Percentiles rank a stretch among this genome's conserved stretches.
Evolutionary conservation across 2,329 filamentous ascomycete species (phyloP).

Genomic region (Pseudogymnoascus sp.): DNA sequence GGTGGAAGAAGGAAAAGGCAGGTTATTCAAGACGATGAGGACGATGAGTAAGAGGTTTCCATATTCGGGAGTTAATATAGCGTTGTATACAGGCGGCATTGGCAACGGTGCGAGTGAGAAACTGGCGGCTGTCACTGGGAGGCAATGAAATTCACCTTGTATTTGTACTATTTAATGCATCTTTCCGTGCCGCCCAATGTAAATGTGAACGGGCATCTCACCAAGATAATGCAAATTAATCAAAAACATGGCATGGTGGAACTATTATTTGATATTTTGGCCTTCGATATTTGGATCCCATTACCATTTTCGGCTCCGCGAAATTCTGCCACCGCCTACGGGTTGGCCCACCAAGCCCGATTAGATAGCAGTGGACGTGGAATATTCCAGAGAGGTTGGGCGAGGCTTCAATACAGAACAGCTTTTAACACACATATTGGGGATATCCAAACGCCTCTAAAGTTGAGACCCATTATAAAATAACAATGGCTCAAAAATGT

Average conservation of each 20-base stretch:
- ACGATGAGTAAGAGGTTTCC: constrained; percentile 30
- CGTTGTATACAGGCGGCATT: not conserved
- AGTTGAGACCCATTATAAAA: not conserved
- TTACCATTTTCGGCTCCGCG: not conserved
- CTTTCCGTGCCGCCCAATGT: not conserved
- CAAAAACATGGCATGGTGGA: not conserved
- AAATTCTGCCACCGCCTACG: constrained; percentile 8
- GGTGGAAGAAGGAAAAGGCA: constrained; percentile 43
- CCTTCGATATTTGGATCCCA: not conserved
- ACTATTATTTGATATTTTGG: not conserved
- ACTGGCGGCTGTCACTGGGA: not conserved
- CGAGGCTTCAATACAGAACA: not conserved
- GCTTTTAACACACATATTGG: not conserved
- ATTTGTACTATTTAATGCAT: not conserved
- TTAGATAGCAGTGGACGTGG: constrained; percentile 7
- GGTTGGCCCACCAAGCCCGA: not conserved
- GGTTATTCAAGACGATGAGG: constrained; percentile 55
- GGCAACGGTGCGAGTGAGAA: not conserved
- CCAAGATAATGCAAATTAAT: not conserved
- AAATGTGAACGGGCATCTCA: not conserved
- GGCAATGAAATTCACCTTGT: not conserved
- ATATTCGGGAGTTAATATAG: constrained; percentile 6
- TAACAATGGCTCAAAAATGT: constrained; percentile 61
- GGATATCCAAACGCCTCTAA: constrained; percentile 4
- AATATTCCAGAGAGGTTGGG: constrained; percentile 10